Conservation (phyloP, 441 rosid species). For the Theobroma grandiflorum region DNA sequence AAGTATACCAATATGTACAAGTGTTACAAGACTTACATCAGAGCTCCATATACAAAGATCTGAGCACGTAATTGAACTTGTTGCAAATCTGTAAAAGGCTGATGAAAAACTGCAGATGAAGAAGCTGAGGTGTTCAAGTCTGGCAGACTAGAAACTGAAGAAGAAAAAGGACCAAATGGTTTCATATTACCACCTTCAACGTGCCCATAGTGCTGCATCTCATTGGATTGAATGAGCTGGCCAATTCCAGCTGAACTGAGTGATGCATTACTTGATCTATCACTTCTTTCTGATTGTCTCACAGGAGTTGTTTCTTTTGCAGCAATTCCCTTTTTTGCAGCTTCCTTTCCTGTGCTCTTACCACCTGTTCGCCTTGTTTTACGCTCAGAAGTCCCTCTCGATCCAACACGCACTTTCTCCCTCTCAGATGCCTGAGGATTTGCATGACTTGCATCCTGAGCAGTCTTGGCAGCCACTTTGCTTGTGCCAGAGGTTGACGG, state of each 20-base stretch:
- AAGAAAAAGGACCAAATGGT: slow-evolving; percentile 59
- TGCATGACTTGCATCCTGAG: slow-evolving; percentile 46
- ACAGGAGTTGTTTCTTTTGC: slow-evolving; percentile 51
- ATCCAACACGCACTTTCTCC: slow-evolving; percentile 40
- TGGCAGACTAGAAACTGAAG: slow-evolving; percentile 64
- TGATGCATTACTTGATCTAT: slow-evolving; percentile 49
- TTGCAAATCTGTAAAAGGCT: slow-evolving; percentile 96
- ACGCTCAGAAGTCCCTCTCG: slow-evolving; percentile 72
- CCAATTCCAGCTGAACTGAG: slow-evolving; percentile 49
- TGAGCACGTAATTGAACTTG: slow-evolving; percentile 99
- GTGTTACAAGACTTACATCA: slow-evolving; percentile 66
- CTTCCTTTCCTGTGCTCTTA: slow-evolving; percentile 66
- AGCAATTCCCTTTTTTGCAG: slow-evolving; percentile 62
- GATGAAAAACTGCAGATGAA: slow-evolving; percentile 66
- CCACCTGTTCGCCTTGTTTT: slow-evolving; percentile 75
- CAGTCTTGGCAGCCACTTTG: slow-evolving; percentile 52
- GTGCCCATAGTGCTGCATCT: slow-evolving; percentile 62
- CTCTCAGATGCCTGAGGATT: slow-evolving; percentile 51
- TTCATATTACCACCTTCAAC: slow-evolving; percentile 49
- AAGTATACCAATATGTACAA: neutral
- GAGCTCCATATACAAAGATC: slow-evolving; percentile 96
- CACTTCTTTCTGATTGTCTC: slow-evolving; percentile 58
- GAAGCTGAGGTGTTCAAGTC: slow-evolving; percentile 77
- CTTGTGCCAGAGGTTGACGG: slow-evolving; percentile 57
- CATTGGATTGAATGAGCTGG: slow-evolving; percentile 54